These are phyloP conservation scores for Alopecurus myosuroides DNA, from an alignment of 176 grass and related monocot species.

Conservation along the genomic window DNA sequence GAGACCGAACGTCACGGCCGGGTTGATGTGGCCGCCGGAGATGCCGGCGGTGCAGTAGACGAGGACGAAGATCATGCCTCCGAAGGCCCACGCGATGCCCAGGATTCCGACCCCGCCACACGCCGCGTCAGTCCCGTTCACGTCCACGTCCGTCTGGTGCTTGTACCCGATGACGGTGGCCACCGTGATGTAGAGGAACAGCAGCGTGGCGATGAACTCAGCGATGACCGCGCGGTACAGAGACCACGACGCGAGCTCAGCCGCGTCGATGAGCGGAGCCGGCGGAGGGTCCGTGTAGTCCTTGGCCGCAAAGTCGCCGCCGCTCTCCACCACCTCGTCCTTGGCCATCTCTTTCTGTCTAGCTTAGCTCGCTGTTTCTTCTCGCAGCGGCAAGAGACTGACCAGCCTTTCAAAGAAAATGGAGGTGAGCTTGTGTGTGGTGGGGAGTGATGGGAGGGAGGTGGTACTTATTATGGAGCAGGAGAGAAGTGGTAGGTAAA, in stretches of 20 bases:
- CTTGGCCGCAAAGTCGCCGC: slow-evolving; percentile 53
- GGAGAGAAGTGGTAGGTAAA: slow-evolving; percentile 27
- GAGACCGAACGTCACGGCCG: slow-evolving; percentile 84
- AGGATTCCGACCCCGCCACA: slow-evolving; percentile 82
- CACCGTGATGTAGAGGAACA: slow-evolving; percentile 92
- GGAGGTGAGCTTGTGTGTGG: neutral
- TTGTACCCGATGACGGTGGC: slow-evolving; percentile 90
- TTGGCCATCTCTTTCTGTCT: slow-evolving; percentile 17
- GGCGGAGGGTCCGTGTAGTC: slow-evolving; percentile 92
- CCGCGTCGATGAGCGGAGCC: slow-evolving; percentile 60
- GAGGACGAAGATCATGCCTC: slow-evolving; percentile 98
- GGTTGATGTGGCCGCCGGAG: slow-evolving; percentile 95
- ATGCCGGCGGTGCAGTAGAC: slow-evolving; percentile 99
- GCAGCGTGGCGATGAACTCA: slow-evolving; percentile 86
- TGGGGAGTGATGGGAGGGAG: slow-evolving; percentile 1
- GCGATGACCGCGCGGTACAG: slow-evolving; percentile 89
- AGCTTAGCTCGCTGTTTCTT: neutral
- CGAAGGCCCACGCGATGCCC: slow-evolving; percentile 97
- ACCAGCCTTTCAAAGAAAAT: neutral
- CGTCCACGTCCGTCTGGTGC: slow-evolving; percentile 29
- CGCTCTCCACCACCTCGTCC: slow-evolving; percentile 54
- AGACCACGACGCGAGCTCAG: slow-evolving; percentile 72
- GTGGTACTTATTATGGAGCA: slow-evolving; percentile 50
- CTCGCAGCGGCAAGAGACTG: neutral
- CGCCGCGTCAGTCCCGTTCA: slow-evolving; percentile 14